These are phyloP conservation scores for Elsinoe fawcettii DNA, from an alignment of 2,329 filamentous ascomycete genomes.

Conservation along the genomic window DNA sequence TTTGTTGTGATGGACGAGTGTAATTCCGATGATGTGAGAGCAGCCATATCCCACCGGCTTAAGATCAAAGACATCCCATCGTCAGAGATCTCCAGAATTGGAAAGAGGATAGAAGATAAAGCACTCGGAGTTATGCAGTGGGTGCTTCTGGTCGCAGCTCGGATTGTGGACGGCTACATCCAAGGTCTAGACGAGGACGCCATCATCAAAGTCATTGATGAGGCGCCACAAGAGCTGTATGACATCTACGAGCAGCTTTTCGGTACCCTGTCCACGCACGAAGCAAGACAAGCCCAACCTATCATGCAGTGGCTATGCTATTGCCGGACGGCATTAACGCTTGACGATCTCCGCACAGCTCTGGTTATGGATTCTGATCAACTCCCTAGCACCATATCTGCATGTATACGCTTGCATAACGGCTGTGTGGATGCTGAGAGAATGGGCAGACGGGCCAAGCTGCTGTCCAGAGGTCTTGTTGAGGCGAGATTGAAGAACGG, in stretches of 20 bases:
- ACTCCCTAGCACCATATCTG: not conserved
- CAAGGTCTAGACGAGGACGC: not conserved
- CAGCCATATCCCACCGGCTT: not conserved
- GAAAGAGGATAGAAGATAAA: not conserved
- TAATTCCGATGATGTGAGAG: not conserved
- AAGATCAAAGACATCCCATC: not conserved
- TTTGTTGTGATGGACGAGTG: not conserved
- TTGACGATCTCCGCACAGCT: not conserved
- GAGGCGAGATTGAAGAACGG: not conserved
- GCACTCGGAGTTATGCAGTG: not conserved
- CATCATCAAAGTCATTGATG: not conserved
- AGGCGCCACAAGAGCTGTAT: not conserved
- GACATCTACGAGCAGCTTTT: not conserved
- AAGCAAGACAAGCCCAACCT: not conserved
- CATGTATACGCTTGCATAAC: not conserved
- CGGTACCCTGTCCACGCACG: not conserved
- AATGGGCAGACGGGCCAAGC: not conserved
- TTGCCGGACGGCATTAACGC: not conserved
- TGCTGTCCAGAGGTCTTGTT: not conserved
- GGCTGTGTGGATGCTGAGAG: not conserved
- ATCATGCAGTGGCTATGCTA: not conserved
- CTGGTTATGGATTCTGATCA: not conserved
- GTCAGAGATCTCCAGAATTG: not conserved
- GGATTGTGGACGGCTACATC: not conserved
- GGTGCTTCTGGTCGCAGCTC: not conserved